Conservation (phyloP, 2,329 filamentous ascomycete genomes). For the Phaeosphaeriaceae sp. region DNA sequence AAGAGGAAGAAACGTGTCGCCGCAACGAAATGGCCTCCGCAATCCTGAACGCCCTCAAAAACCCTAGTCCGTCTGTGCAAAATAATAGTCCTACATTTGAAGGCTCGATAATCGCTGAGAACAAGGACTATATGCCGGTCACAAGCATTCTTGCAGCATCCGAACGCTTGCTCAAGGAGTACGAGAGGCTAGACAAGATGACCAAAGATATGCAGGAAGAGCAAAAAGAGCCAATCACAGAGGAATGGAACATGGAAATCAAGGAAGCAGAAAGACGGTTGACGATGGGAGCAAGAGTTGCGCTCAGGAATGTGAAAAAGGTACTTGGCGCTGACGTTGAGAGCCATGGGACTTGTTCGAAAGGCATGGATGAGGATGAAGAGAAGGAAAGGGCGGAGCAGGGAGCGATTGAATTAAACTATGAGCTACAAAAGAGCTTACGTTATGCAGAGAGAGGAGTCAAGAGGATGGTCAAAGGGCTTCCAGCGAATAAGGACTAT, state of each 20-base stretch:
- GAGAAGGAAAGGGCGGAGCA: conserved; percentile 2
- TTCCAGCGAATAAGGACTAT: conserved; percentile 24
- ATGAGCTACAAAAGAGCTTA: conserved; percentile 30
- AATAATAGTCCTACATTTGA: conserved; percentile 9
- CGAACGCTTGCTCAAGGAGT: conserved; percentile 27
- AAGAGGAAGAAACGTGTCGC: conserved; percentile 20
- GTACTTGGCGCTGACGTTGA: conserved; percentile 26
- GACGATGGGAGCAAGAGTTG: conserved; percentile 34
- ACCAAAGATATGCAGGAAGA: conserved; percentile 23
- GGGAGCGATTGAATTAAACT: conserved; percentile 17
- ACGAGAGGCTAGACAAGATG: conserved; percentile 30
- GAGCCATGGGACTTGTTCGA: too few relatives aligned
- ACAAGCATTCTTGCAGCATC: conserved; percentile 22
- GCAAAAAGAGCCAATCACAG: conserved; percentile 16
- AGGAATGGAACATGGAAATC: conserved; percentile 35
- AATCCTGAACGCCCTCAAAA: conserved; percentile 25
- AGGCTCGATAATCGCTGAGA: conserved; percentile 22
- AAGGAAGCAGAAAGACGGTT: conserved; percentile 28
- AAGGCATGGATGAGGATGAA: not conserved
- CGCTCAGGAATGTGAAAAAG: conserved; percentile 36
- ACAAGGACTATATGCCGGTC: conserved; percentile 19
- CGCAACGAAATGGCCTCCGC: conserved; percentile 27
- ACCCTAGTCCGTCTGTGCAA: conserved; percentile 11
- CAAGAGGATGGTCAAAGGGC: conserved; percentile 40
- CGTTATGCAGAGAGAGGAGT: conserved; percentile 41